These are phyloP conservation scores for Pulveroboletus sp. DNA, from an alignment of 768 basidiomycete species.

Conservation along the genomic window DNA sequence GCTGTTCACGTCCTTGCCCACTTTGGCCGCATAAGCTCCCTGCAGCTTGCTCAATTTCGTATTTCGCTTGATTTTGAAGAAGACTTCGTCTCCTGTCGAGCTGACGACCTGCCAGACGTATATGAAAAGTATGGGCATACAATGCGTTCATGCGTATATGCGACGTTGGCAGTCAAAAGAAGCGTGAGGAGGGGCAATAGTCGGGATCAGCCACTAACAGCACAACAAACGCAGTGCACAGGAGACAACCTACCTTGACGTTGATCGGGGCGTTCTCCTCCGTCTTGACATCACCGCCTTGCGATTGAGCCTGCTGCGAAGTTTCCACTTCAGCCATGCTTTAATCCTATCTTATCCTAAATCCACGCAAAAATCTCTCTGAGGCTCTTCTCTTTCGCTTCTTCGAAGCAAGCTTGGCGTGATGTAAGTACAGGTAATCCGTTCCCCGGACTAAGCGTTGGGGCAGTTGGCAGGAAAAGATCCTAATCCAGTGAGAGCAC, in stretches of 20 bases:
- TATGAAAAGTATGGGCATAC: not conserved
- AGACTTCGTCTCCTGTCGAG: constrained; percentile 81
- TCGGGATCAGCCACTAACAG: not conserved
- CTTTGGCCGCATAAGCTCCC: constrained; percentile 88
- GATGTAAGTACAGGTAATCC: not conserved
- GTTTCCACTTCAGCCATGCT: constrained; percentile 13
- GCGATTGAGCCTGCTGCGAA: constrained; percentile 32
- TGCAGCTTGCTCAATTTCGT: constrained; percentile 92
- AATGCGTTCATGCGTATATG: not conserved
- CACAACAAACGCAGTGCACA: not conserved
- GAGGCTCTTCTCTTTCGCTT: not conserved
- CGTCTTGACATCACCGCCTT: constrained; percentile 39
- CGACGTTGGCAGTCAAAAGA: not conserved
- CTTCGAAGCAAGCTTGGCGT: not conserved
- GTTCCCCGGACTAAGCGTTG: not conserved
- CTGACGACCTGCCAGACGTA: constrained; percentile 57
- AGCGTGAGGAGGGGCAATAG: not conserved
- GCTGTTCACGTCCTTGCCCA: constrained; percentile 83
- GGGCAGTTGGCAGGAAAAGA: not conserved
- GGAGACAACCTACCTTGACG: constrained; percentile 58
- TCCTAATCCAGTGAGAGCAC: not conserved
- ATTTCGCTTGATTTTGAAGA: constrained; percentile 95
- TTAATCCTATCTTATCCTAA: not conserved
- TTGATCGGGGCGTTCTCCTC: constrained; percentile 69
- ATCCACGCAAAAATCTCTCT: not conserved